phyloP scores from a whole-genome alignment of 257 asterid genomes.

The Handroanthus guayacan region DNA sequence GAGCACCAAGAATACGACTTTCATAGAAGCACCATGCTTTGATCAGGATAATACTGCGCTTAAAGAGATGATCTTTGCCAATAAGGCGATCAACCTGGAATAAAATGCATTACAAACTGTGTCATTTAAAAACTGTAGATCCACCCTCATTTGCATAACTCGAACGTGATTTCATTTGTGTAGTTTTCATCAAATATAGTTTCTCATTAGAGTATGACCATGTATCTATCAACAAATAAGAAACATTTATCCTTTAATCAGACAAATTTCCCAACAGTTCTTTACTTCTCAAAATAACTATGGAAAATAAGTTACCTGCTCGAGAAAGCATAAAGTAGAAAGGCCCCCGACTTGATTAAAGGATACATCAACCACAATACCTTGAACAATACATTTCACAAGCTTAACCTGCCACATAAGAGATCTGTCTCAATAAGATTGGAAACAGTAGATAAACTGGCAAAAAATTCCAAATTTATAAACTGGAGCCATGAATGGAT shows the following conservation, averaged over 20 bases:
- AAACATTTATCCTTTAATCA: not conserved
- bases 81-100: slow-evolving; percentile 83
- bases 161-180: not conserved
- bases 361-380: slow-evolving; percentile 72
- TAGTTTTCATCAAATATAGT: not conserved
- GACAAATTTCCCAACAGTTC: not conserved
- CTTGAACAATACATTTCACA: slow-evolving; percentile 72
- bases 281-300: not conserved
- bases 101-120: slow-evolving; percentile 30
- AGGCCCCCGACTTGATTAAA: slow-evolving; percentile 83
- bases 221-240: slow-evolving; percentile 10
- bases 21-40: slow-evolving; percentile 99
- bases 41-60: slow-evolving; percentile 83
- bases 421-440: slow-evolving; percentile 24
- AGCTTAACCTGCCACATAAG: slow-evolving; percentile 66
- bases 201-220: not conserved
- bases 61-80: slow-evolving; percentile 82
- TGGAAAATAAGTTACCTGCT: slow-evolving; percentile 59
- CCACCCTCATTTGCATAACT: slow-evolving; percentile 20
- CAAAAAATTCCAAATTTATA: not conserved
- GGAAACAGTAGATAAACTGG: slow-evolving; percentile 26
- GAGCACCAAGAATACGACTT: slow-evolving; percentile 93
- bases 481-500: slow-evolving; percentile 10
- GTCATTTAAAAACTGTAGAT: slow-evolving; percentile 9
- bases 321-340: slow-evolving; percentile 75